Conservation (phyloP, 164 flowering plant species). For the Houttuynia cordata region DNA sequence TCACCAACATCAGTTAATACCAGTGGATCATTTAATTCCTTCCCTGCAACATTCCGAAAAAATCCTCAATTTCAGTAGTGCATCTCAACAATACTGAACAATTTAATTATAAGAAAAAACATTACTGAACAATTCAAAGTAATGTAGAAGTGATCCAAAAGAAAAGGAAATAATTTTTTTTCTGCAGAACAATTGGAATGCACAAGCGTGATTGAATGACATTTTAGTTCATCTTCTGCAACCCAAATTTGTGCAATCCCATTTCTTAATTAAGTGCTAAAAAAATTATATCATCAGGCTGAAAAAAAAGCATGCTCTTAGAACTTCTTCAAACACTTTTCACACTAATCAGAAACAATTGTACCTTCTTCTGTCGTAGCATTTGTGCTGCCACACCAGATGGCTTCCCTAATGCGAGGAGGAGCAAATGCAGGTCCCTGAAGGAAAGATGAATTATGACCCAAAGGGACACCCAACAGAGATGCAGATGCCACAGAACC, state of each 20-base stretch:
- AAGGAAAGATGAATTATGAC: conserved; percentile 95
- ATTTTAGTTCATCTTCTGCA: neutral
- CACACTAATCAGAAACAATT: conserved; percentile 7
- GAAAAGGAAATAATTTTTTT: too few species aligned
- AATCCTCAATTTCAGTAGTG: neutral
- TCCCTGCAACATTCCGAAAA: conserved; percentile 44
- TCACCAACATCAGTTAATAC: conserved; percentile 96
- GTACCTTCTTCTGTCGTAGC: conserved; percentile 92
- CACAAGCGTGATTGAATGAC: neutral
- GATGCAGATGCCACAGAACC: conserved; percentile 66
- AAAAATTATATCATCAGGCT: too few species aligned
- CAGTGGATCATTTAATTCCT: conserved; percentile 71
- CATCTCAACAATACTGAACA: neutral
- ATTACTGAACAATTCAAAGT: too few species aligned
- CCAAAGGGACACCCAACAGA: conserved; percentile 92
- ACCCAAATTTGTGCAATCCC: neutral
- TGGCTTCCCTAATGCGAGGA: conserved; percentile 93
- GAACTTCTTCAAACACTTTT: too few species aligned
- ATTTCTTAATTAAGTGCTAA: too few species aligned
- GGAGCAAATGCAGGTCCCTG: conserved; percentile 99
- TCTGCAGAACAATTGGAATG: too few species aligned
- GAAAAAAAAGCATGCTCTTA: too few species aligned
- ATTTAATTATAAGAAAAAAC: too few species aligned
- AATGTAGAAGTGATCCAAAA: too few species aligned
- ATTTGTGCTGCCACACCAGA: conserved; percentile 98